phyloP scores from a whole-genome alignment of 352 stramenopile genomes.

The Phytophthora macrochlamydospora region DNA sequence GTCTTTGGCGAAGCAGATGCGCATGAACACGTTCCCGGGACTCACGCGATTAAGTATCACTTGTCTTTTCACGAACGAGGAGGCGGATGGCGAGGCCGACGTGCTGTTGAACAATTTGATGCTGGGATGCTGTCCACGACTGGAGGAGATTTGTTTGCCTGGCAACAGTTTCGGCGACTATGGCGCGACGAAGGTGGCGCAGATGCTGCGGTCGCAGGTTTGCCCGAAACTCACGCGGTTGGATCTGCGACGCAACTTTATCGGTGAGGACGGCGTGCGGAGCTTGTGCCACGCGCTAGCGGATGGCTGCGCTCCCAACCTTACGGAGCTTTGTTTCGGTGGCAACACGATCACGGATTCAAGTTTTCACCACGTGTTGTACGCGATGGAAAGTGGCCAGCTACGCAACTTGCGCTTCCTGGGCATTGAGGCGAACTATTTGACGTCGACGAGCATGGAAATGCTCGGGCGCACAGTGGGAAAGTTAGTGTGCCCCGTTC shows the following conservation, averaged over 20 bases:
- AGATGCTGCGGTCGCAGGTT: conserved; percentile 81
- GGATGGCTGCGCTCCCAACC: conserved; percentile 66
- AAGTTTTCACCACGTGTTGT: conserved; percentile 83
- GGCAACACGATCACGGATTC: conserved; percentile 87
- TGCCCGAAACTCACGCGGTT: conserved; percentile 80
- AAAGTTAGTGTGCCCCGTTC: conserved; percentile 75
- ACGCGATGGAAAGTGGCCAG: conserved; percentile 80
- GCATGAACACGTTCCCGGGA: conserved; percentile 52
- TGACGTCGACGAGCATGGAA: conserved; percentile 83
- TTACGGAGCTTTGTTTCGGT: conserved; percentile 80
- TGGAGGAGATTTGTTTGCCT: conserved; percentile 81
- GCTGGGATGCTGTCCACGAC: conserved; percentile 71
- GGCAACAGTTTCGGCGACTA: conserved; percentile 89
- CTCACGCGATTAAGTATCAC: conserved; percentile 72
- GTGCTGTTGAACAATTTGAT: conserved; percentile 85
- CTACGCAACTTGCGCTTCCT: conserved; percentile 70
- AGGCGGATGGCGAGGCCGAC: conserved; percentile 82
- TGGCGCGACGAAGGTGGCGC: conserved; percentile 76
- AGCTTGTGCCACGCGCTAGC: conserved; percentile 75
- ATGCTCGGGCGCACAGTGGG: conserved; percentile 85
- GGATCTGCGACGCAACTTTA: conserved; percentile 87
- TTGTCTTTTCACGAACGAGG: conserved; percentile 88
- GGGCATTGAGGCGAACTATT: conserved; percentile 88
- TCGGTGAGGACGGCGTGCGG: conserved; percentile 78
- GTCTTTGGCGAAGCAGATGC: conserved; percentile 71